Conservation (phyloP, 441 rosid genomes). For the Eruca vesicaria region DNA sequence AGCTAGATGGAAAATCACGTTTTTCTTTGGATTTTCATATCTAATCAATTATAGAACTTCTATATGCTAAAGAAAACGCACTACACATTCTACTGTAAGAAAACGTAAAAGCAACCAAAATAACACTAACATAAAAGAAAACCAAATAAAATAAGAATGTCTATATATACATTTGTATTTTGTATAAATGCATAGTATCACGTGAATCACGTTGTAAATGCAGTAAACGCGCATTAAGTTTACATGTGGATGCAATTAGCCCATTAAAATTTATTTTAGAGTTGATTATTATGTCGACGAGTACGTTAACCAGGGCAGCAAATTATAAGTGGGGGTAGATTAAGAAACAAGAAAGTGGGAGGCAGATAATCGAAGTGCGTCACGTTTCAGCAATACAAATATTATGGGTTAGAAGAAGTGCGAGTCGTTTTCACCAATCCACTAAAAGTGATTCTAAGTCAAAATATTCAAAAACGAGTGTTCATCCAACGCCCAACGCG, state of each 20-base stretch:
- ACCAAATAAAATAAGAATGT: background rate
- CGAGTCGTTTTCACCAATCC: constrained; percentile 28
- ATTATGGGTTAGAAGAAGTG: constrained; percentile 32
- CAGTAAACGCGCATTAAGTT: background rate
- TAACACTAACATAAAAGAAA: background rate
- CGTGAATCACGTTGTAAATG: constrained; percentile 24
- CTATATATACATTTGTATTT: background rate
- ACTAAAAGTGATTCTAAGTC: constrained; percentile 9
- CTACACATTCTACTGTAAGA: background rate
- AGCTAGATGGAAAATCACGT: background rate
- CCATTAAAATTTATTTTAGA: background rate
- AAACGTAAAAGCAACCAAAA: background rate
- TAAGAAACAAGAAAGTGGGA: constrained; percentile 16
- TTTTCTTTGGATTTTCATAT: background rate
- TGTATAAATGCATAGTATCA: background rate
- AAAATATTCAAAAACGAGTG: constrained; percentile 30
- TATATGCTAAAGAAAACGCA: constrained; percentile 20
- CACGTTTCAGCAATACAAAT: constrained; percentile 21
- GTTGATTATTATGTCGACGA: constrained; percentile 1
- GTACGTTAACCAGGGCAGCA: background rate
- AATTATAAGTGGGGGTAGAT: background rate
- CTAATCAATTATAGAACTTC: background rate
- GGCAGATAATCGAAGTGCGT: constrained; percentile 22
- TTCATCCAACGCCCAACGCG: constrained; percentile 25
- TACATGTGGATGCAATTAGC: constrained; percentile 13